Percentiles rank a stretch among this genome's conserved stretches.
Evolutionary conservation across 345 rosid species (phyloP).

Genomic region (Cardamine resedifolia): DNA sequence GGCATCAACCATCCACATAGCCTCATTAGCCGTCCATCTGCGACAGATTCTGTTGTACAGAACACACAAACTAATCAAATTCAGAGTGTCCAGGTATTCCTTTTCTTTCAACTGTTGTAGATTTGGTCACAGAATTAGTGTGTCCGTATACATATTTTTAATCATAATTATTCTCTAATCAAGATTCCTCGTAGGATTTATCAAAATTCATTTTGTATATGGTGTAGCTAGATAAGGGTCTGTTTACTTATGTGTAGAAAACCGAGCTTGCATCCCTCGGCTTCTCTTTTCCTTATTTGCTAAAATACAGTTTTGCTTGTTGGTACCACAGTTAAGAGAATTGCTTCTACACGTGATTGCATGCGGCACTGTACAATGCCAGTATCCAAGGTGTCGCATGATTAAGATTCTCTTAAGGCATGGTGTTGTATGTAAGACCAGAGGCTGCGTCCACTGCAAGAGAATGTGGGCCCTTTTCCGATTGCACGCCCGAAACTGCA

Average conservation of each 20-base stretch:
- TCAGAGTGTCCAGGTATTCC: slow-evolving; percentile 66
- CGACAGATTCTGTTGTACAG: slow-evolving; percentile 87
- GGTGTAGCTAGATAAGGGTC: neutral
- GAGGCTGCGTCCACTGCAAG: slow-evolving; percentile 80
- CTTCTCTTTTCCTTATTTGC: slow-evolving; percentile 10
- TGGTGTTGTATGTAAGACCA: slow-evolving; percentile 77
- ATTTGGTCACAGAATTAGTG: slow-evolving; percentile 4
- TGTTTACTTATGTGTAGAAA: neutral
- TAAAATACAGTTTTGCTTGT: slow-evolving; percentile 17
- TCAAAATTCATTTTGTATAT: neutral
- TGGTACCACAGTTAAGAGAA: slow-evolving; percentile 75
- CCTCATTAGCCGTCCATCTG: slow-evolving; percentile 75
- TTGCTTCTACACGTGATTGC: slow-evolving; percentile 84
- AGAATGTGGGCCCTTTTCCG: slow-evolving; percentile 94
- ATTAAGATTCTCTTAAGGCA: slow-evolving; percentile 83
- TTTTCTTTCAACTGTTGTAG: slow-evolving; percentile 1
- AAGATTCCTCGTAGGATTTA: neutral
- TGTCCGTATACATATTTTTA: neutral
- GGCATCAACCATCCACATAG: slow-evolving; percentile 92
- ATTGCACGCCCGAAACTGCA: slow-evolving; percentile 95
- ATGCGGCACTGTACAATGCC: slow-evolving; percentile 72
- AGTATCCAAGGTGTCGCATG: slow-evolving; percentile 86
- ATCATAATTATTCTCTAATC: neutral
- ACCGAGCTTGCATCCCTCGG: slow-evolving; percentile 15
- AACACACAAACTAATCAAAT: slow-evolving; percentile 86